Base-by-base conservation (phyloP, 2,329 filamentous ascomycete species). In the Monilinia fructicola region DNA sequence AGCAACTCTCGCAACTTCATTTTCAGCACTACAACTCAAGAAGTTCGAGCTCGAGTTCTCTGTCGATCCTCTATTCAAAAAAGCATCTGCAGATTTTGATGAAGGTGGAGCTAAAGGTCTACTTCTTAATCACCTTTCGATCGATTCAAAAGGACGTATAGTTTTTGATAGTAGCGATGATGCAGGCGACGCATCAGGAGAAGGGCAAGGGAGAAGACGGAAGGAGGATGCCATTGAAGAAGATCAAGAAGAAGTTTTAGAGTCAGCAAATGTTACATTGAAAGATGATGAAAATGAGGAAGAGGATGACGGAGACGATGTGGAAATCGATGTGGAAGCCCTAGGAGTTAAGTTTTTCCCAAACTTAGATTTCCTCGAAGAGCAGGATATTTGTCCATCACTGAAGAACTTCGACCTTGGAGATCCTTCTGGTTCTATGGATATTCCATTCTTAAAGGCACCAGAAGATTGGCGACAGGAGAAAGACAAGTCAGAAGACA, bases 91-190 rank as follows among this genome's bases (percentile, higher is more conserved):
- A 54, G 95, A 99, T 80, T 99, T 99, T 71, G 95, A 99, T 76
- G 95, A 99, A 80, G 95, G 95, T 26, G 95, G 95, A 66, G 95
- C 95, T 66, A 99, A 98, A 78, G 95, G 95, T 26, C 83, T 99
- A 53, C 83, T 99, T 26, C 84, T 99, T 42, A 99, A 99, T 75
- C 94, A 99, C 78, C 83, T 99, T n/a, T 92, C 94, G 75, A 97
- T 99, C 71, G 95, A 99, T 78, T 86, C 87, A 2, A 87, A 92
- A 70, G 95, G 95, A 53, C 87, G 94, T 46, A 99, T 99, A 69
- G 93, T 99, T 6, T 99, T 99, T 76, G 95, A 99, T 79, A 98
- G 94, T 80, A 98, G 93, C 75, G 94, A 99, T 77, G 95, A 98
- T 77, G 79, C 85, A 26, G 85, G 81, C 21, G 86, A 88, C 70